A percentile compares a stretch with the other conserved stretches of the same genome.
phyloP scores from a whole-genome alignment of 805 yeast genomes.

The Sungouiella thailandica region DNA sequence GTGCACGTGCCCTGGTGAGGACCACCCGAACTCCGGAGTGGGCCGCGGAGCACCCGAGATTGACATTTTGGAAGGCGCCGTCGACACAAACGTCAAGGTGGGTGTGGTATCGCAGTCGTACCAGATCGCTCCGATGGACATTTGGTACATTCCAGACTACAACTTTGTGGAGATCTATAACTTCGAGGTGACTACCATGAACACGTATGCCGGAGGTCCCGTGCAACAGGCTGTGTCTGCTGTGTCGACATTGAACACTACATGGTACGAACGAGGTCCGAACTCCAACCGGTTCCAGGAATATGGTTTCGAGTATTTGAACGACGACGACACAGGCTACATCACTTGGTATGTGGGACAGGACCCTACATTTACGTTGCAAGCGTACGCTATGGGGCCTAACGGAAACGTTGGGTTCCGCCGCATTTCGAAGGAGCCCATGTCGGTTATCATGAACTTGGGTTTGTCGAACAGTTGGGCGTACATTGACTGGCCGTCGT shows the following conservation, averaged over 20 bases:
- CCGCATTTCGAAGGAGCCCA: conserved; percentile 32
- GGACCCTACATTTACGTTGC: conserved; percentile 27
- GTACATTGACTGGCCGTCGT: conserved; percentile 29
- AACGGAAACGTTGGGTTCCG: conserved; percentile 36
- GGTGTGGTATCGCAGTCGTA: conserved; percentile 89
- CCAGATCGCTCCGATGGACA: conserved; percentile 91
- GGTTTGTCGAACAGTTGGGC: conserved; percentile 41
- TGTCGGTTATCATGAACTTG: conserved; percentile 34
- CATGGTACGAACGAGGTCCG: conserved; percentile 75
- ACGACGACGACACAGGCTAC: conserved; percentile 67
- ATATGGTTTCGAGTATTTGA: conserved; percentile 72
- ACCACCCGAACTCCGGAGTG: conserved; percentile 80
- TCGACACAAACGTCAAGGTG: conserved; percentile 40
- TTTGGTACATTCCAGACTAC: conserved; percentile 92
- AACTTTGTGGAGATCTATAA: conserved; percentile 72
- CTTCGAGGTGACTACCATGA: conserved; percentile 67
- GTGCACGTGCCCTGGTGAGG: conserved; percentile 79
- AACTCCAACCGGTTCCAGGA: conserved; percentile 55
- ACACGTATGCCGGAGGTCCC: conserved; percentile 89
- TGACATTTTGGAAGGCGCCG: conserved; percentile 85
- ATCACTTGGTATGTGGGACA: conserved; percentile 84
- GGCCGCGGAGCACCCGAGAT: conserved; percentile 92
- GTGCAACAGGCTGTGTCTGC: conserved; percentile 90
- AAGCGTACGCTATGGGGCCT: conserved; percentile 34
- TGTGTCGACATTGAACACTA: conserved; percentile 66